Conservation (phyloP, 2,329 filamentous ascomycete species). For the Tolypocladium sp. region DNA sequence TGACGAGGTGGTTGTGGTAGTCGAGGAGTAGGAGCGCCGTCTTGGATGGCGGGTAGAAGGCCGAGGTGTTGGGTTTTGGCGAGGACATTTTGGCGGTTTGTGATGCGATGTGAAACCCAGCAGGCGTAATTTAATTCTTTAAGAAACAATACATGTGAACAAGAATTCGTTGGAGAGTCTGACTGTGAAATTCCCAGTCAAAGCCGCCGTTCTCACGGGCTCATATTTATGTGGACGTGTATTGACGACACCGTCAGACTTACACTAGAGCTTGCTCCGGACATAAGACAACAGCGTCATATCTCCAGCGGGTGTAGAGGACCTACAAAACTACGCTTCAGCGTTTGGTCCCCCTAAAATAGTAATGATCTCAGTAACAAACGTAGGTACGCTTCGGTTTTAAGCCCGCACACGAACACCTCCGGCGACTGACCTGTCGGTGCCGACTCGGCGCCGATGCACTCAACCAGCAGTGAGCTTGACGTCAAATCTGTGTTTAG, state of each 20-base stretch:
- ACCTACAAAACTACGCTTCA: no score
- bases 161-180: no score
- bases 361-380: no score
- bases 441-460: not conserved
- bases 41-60: slow-evolving; percentile 3
- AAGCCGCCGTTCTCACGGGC: not conserved
- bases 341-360: no score
- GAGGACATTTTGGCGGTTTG: not conserved
- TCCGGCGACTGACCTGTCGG: not conserved
- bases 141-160: not conserved
- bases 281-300: not conserved
- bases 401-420: no score
- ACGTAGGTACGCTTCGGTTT: no score
- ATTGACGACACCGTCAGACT: not conserved
- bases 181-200: no score
- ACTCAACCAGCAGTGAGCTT: not conserved
- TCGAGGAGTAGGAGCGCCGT: slow-evolving; percentile 7
- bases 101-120: not conserved
- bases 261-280: not conserved
- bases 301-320: not conserved
- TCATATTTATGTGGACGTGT: not conserved
- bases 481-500: not conserved
- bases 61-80: not conserved
- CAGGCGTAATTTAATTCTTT: not conserved
- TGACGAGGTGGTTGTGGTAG: slow-evolving; percentile 5